Conservation (phyloP, 495 filamentous ascomycete species). For the Chaetomidium leptoderma region DNA sequence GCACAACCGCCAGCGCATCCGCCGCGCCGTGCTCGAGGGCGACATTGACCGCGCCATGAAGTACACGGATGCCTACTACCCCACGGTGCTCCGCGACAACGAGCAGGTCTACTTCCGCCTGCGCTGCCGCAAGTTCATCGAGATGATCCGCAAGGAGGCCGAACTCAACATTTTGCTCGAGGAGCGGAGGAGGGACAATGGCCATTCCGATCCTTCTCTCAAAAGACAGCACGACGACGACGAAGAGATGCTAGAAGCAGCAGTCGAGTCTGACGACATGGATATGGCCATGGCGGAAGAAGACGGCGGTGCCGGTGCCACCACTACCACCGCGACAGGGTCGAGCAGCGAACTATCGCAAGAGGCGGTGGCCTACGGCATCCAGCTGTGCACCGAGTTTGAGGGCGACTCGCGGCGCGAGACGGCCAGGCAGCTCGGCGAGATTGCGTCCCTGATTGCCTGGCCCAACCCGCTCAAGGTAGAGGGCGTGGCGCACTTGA, state of each 20-base stretch:
- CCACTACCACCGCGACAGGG: slow-evolving; percentile 44
- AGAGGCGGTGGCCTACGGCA: slow-evolving; percentile 76
- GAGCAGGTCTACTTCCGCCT: slow-evolving; percentile 87
- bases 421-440: slow-evolving; percentile 68
- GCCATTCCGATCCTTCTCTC: not conserved
- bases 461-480: slow-evolving; percentile 75
- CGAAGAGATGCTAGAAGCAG: slow-evolving; percentile 70
- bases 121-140: slow-evolving; percentile 86
- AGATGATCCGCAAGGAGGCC: slow-evolving; percentile 83
- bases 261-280: slow-evolving; percentile 39
- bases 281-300: slow-evolving; percentile 43
- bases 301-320: slow-evolving; percentile 36
- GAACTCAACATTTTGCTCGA: slow-evolving; percentile 56
- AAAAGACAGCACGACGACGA: slow-evolving; percentile 50
- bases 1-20: slow-evolving; percentile 82
- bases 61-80: slow-evolving; percentile 73
- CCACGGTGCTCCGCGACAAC: slow-evolving; percentile 75
- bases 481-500: slow-evolving; percentile 69
- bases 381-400: slow-evolving; percentile 72
- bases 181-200: slow-evolving; percentile 12
- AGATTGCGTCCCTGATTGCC: slow-evolving; percentile 85
- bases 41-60: slow-evolving; percentile 88
- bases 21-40: slow-evolving; percentile 83
- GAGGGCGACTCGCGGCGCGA: slow-evolving; percentile 61
- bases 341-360: slow-evolving; percentile 51